These are phyloP conservation scores for Fusarium floridanum DNA, from an alignment of 2,329 filamentous ascomycete genomes.

Conservation along the genomic window DNA sequence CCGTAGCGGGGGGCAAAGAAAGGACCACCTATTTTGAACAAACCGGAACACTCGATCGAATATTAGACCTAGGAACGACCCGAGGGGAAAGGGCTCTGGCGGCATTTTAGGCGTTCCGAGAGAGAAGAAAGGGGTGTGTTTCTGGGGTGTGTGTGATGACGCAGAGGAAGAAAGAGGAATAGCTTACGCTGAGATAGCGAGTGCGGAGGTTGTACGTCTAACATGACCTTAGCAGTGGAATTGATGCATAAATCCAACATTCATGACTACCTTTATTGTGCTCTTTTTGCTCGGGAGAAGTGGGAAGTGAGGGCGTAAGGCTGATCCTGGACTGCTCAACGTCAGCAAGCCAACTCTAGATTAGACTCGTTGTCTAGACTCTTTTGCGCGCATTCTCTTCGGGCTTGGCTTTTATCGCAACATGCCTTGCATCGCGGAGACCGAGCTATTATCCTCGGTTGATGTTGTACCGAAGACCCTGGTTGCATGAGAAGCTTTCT, in stretches of 20 bases:
- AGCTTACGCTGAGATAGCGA: slow-evolving; percentile 12
- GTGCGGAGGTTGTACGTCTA: slow-evolving; percentile 44
- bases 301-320: background rate
- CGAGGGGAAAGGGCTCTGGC: slow-evolving; percentile 26
- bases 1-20: slow-evolving; percentile 13
- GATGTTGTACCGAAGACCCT: slow-evolving; percentile 18
- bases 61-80: slow-evolving; percentile 37
- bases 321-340: background rate
- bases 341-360: background rate
- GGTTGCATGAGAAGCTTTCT: background rate
- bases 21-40: slow-evolving; percentile 9
- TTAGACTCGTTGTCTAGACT: background rate
- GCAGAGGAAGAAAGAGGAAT: slow-evolving; percentile 25
- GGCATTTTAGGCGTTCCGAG: slow-evolving; percentile 39
- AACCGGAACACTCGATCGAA: slow-evolving; percentile 35
- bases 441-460: slow-evolving; percentile 26
- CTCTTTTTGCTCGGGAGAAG: background rate
- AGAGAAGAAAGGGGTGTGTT: slow-evolving; percentile 16
- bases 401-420: slow-evolving; percentile 7
- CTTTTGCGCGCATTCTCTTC: background rate
- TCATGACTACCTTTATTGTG: background rate
- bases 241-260: slow-evolving; percentile 38
- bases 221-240: slow-evolving; percentile 45
- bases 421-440: slow-evolving; percentile 8
- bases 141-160: slow-evolving; percentile 17